A percentile compares a stretch with the other conserved stretches of the same genome.
Conservation (phyloP, 2,329 filamentous ascomycete genomes). For the Penicillium sp. region DNA sequence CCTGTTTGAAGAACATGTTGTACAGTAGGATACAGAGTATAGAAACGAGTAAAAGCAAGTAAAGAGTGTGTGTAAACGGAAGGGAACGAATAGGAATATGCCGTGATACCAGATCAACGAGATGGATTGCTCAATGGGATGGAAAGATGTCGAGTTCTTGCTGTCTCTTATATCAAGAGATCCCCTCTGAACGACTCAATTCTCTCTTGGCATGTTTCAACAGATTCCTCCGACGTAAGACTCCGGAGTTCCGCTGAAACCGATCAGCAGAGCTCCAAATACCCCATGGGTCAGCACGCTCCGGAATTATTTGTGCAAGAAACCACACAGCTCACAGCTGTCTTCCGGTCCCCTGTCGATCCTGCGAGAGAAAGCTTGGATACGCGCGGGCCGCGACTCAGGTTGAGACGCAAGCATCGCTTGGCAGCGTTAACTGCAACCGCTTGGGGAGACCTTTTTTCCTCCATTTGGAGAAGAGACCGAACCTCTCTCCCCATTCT, state of each 20-base stretch:
- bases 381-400: no score
- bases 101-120: constrained; percentile 13
- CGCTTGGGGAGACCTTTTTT: no score
- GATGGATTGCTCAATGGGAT: not conserved
- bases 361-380: not conserved
- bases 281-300: not conserved
- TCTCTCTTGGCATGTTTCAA: constrained; percentile 3
- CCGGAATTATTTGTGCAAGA: not conserved
- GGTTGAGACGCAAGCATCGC: not conserved
- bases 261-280: not conserved
- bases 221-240: not conserved
- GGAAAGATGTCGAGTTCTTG: not conserved
- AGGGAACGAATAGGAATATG: not conserved
- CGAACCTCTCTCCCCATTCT: no score
- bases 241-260: not conserved
- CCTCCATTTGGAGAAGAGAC: no score
- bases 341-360: not conserved
- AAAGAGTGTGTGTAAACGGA: not conserved
- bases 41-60: not conserved
- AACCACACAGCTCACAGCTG: not conserved
- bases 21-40: not conserved
- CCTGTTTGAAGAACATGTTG: constrained; percentile 6
- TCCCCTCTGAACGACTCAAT: not conserved
- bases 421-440: not conserved
- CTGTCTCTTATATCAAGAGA: not conserved